These are phyloP conservation scores for Pseudozyma sp. DNA, from an alignment of 1,284 basidiomycete species.

Conservation along the genomic window DNA sequence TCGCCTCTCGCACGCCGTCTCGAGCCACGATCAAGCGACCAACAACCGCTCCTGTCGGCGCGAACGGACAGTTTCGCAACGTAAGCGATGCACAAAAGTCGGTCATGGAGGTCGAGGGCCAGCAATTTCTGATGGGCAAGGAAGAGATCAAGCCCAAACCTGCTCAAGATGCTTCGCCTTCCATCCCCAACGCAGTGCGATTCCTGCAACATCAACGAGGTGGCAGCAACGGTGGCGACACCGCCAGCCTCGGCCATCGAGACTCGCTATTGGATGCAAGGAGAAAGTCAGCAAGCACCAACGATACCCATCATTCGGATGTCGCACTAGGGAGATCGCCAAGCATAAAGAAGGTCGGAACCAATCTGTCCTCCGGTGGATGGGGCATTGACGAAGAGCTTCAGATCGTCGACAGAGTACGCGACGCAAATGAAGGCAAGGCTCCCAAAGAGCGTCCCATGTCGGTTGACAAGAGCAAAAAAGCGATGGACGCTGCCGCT, in stretches of 20 bases:
- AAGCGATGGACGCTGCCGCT: slow-evolving; percentile 10
- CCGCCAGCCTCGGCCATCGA: slow-evolving; percentile 8
- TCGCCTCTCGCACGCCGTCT: slow-evolving; percentile 28
- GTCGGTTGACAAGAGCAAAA: slow-evolving; percentile 38
- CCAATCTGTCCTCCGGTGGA: background rate
- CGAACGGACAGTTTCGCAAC: slow-evolving; percentile 23
- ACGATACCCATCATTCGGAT: slow-evolving; percentile 12
- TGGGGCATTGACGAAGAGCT: slow-evolving; percentile 49
- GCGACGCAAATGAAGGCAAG: slow-evolving; percentile 8
- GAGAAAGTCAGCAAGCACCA: slow-evolving; percentile 9
- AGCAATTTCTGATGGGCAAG: slow-evolving; percentile 40
- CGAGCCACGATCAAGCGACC: slow-evolving; percentile 48
- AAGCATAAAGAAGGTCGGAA: background rate
- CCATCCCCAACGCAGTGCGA: slow-evolving; percentile 42
- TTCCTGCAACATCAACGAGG: slow-evolving; percentile 30
- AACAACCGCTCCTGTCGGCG: slow-evolving; percentile 35
- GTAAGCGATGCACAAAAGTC: slow-evolving; percentile 21
- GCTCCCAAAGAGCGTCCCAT: slow-evolving; percentile 11
- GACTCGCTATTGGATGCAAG: slow-evolving; percentile 15
- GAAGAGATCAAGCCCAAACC: slow-evolving; percentile 19
- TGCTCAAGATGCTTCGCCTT: slow-evolving; percentile 19
- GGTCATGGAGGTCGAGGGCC: slow-evolving; percentile 44
- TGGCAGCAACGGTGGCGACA: slow-evolving; percentile 4
- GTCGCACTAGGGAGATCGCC: slow-evolving; percentile 5
- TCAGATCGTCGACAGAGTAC: slow-evolving; percentile 33